phyloP scores from a whole-genome alignment of 495 filamentous ascomycete genomes.

The Hypoxylon perforatum region DNA sequence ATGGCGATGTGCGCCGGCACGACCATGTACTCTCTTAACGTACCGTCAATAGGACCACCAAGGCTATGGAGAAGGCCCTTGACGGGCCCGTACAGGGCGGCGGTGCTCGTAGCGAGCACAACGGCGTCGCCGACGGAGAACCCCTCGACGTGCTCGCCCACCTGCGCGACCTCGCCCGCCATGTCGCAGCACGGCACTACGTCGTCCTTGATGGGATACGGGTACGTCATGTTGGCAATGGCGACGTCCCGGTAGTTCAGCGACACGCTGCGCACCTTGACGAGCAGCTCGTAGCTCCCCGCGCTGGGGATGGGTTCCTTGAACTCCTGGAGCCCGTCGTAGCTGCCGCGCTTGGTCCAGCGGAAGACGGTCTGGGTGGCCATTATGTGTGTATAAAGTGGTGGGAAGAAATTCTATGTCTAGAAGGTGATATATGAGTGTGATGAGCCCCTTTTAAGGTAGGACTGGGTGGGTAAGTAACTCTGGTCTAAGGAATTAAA shows the following conservation, averaged over 20 bases:
- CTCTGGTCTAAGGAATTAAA: neutral
- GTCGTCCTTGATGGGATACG: constrained; percentile 53
- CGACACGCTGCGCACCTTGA: constrained; percentile 20
- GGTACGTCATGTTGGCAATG: constrained; percentile 52
- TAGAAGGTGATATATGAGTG: neutral
- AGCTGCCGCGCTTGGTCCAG: neutral
- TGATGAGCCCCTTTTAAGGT: neutral
- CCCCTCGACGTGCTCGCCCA: constrained; percentile 66
- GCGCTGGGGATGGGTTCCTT: constrained; percentile 26
- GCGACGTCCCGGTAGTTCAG: constrained; percentile 31
- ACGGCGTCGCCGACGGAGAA: constrained; percentile 65
- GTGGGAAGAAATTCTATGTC: neutral
- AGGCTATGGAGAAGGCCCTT: constrained; percentile 3
- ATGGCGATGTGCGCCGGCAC: constrained; percentile 10
- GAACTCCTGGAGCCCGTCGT: constrained; percentile 24
- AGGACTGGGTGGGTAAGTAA: neutral
- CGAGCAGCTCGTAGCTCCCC: constrained; percentile 24
- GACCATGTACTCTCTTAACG: constrained; percentile 3
- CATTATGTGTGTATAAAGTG: constrained; percentile 8
- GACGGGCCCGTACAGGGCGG: constrained; percentile 29
- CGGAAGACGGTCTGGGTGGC: constrained; percentile 11
- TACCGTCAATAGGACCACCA: neutral
- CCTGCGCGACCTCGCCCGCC: constrained; percentile 68
- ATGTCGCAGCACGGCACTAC: constrained; percentile 74
- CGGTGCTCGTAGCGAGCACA: constrained; percentile 29